phyloP scores from a whole-genome alignment of 2,329 filamentous ascomycete species.

The Penicillium janthinellum region DNA sequence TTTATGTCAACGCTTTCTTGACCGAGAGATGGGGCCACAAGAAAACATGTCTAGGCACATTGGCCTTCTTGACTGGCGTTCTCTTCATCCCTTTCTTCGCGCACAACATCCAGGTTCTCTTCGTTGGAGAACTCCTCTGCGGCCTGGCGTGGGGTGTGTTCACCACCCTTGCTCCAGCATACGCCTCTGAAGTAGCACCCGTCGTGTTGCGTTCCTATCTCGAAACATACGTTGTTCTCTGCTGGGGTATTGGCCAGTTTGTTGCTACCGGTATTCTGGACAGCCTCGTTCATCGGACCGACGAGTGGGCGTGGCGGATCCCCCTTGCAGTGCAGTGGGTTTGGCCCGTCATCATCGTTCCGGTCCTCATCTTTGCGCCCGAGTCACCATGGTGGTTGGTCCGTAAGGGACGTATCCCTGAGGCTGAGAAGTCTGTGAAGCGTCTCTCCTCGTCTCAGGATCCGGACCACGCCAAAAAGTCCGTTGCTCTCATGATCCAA shows the following conservation, averaged over 20 bases:
- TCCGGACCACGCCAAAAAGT: slow-evolving; percentile 1
- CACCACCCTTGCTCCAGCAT: slow-evolving; percentile 54
- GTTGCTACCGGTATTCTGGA: slow-evolving; percentile 39
- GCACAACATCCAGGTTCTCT: slow-evolving; percentile 26
- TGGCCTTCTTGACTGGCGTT: slow-evolving; percentile 13
- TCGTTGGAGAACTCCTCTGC: slow-evolving; percentile 30
- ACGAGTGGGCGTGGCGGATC: slow-evolving; percentile 14
- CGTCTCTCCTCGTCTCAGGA: slow-evolving; percentile 13
- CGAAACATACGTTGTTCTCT: slow-evolving; percentile 63
- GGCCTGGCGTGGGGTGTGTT: slow-evolving; percentile 28
- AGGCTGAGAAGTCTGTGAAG: slow-evolving; percentile 20
- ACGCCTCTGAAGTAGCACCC: slow-evolving; percentile 68
- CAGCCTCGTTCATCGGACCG: slow-evolving; percentile 4
- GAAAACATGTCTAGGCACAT: slow-evolving; percentile 3
- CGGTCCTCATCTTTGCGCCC: slow-evolving; percentile 4
- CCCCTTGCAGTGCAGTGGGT: slow-evolving; percentile 32
- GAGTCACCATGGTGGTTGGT: slow-evolving; percentile 12
- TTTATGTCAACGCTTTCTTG: slow-evolving; percentile 9
- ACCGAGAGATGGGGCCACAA: slow-evolving; percentile 12
- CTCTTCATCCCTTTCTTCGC: slow-evolving; percentile 35
- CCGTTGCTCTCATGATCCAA: slow-evolving; percentile 4
- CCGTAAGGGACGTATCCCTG: slow-evolving; percentile 15
- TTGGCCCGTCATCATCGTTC: slow-evolving; percentile 28
- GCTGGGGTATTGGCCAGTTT: slow-evolving; percentile 61
- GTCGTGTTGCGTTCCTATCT: slow-evolving; percentile 59